A percentile compares a stretch with the other conserved stretches of the same genome.
These are phyloP conservation scores for Isoetes taiwanensis DNA, from an alignment of 75 land plant species.

Conservation along the genomic window DNA sequence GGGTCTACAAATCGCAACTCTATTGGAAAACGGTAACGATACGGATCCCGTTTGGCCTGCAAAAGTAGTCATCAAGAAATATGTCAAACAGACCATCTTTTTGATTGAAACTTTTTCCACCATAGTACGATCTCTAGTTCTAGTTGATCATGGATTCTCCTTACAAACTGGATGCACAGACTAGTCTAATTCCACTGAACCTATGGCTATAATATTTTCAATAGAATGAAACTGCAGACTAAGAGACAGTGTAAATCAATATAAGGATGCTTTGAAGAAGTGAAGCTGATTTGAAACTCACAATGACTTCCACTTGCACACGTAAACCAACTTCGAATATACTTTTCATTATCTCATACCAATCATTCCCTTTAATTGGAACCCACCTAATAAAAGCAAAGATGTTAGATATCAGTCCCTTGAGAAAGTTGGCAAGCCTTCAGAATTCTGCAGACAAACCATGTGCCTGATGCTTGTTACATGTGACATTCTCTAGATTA, in stretches of 20 bases:
- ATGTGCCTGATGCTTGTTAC: no score
- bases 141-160: not conserved
- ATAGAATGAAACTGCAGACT: not conserved
- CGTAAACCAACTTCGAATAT: conserved; percentile 94
- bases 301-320: conserved; percentile 87
- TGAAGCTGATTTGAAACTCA: conserved; percentile 33
- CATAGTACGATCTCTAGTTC: no score
- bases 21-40: conserved; percentile 93
- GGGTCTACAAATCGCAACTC: conserved; percentile 92
- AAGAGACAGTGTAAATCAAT: no score
- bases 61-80: conserved; percentile 6
- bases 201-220: not conserved
- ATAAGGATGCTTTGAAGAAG: no score
- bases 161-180: not conserved
- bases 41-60: conserved; percentile 99
- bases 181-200: not conserved
- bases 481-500: no score
- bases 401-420: not conserved
- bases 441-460: no score
- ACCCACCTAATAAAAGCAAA: conserved; percentile 58
- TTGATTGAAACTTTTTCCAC: no score
- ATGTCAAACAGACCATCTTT: no score
- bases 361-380: conserved; percentile 88
- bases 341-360: conserved; percentile 86
- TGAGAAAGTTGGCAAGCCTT: not conserved